Evolutionary conservation across 495 filamentous ascomycete species (phyloP), one percentile per base, ranked within the genome.

Genomic region (Tuber borchii): DNA sequence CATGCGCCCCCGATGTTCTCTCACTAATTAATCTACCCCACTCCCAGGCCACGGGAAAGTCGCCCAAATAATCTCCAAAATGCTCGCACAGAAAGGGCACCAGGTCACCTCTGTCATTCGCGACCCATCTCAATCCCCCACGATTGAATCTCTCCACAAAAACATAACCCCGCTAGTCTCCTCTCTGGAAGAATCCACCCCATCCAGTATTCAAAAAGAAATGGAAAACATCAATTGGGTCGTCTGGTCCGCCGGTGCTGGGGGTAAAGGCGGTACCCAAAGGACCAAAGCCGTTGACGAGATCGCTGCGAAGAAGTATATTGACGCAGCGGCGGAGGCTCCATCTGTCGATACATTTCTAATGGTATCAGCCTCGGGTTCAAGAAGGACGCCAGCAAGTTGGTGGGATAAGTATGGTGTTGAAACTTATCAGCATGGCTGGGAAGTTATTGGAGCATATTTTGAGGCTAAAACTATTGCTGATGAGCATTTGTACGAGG

Each of bases 191-290:
- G 85, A 88, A 34, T 86, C 86, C 31, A 84, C 87, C 9, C 84
- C 84, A 19, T 91, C 90, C 22, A 84, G 82, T 22, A 76, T 87
- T 56, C 82, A 87, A 70, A 89, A 93, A 5, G 83, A 93, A 0
- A 85, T 95, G 68, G 87, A 88, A 45, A 93, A 90, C 71, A 79
- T 94, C 5, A 91, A 94, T 76, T 93, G 91, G 83, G 90, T 96
- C 16, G 88, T 95, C 70, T 97, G 90, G 90, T 89, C 90, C 80
- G 93, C 93, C 48, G 92, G 91, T 90, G 92, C 92, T 37, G 93
- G 91, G 48, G 92, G 93, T 12, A 93, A 93, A 84, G 92, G 92
- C 51, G 91, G 89, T 7, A 84, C 90, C 0, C 83, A 86, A 34
- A 85, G 91, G 40, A 91, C 89, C 14, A 84, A 86, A 44, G 88